phyloP scores from a whole-genome alignment of 306 rosid species.

The Lithocarpus polystachyus region DNA sequence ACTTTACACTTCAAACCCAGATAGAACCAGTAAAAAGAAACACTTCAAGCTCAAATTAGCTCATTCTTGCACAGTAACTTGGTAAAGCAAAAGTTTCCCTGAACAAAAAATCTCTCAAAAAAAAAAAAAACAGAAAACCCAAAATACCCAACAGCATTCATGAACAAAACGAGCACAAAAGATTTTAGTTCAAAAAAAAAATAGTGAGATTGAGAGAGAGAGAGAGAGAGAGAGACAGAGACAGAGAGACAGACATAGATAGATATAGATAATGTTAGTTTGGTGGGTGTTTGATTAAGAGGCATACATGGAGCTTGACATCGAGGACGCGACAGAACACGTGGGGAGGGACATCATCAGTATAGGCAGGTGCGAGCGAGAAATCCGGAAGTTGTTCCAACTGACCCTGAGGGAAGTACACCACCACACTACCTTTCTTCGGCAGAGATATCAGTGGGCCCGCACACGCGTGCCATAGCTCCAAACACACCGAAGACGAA shows the following conservation, averaged over 20 bases:
- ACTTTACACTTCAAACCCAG: not conserved
- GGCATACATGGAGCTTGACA: slow-evolving; percentile 86
- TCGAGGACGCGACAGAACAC: slow-evolving; percentile 90
- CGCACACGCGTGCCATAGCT: slow-evolving; percentile 99
- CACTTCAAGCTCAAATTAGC: not conserved
- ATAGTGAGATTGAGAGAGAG: no score
- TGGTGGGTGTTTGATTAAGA: no score
- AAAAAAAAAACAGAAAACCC: not conserved
- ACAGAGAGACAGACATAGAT: no score
- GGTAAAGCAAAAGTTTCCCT: not conserved
- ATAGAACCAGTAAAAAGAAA: not conserved
- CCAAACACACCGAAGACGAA: slow-evolving; percentile 73
- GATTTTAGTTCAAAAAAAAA: no score
- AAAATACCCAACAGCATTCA: slow-evolving; percentile 20
- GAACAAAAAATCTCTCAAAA: not conserved
- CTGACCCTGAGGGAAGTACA: slow-evolving; percentile 93
- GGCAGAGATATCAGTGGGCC: slow-evolving; percentile 92
- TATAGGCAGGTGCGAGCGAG: slow-evolving; percentile 38
- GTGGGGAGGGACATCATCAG: slow-evolving; percentile 67
- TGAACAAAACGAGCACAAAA: not conserved
- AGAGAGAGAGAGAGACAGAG: no score
- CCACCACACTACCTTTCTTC: slow-evolving; percentile 78
- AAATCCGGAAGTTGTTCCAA: slow-evolving; percentile 72
- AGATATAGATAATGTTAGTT: no score
- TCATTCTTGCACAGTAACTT: slow-evolving; percentile 13